phyloP scores from a whole-genome alignment of 2,329 filamentous ascomycete species.

The Pestalotiopsis sp. region DNA sequence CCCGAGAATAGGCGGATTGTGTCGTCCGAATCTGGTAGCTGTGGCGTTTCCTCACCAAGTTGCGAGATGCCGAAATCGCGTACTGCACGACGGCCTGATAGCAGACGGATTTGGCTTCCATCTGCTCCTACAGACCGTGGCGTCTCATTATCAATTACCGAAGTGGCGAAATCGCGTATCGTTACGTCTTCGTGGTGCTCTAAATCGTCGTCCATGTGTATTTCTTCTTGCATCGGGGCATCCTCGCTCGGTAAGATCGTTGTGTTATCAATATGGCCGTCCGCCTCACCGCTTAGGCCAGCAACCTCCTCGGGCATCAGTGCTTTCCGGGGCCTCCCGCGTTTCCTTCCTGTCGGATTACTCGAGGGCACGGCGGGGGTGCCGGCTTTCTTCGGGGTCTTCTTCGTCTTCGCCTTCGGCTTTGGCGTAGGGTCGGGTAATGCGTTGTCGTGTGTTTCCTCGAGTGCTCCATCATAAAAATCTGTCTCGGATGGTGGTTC shows the following conservation, averaged over 20 bases:
- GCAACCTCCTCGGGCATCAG: conserved; percentile 27
- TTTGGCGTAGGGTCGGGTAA: conserved; percentile 32
- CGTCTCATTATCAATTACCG: not conserved
- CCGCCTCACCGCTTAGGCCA: conserved; percentile 17
- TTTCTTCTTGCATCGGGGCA: not conserved
- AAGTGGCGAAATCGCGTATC: not conserved
- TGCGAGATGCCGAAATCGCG: not conserved
- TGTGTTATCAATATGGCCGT: conserved; percentile 13
- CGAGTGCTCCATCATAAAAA: conserved; percentile 25
- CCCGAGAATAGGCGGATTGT: not conserved
- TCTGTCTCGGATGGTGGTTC: conserved; percentile 30
- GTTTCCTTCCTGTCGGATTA: conserved; percentile 30
- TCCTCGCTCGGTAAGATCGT: conserved; percentile 9
- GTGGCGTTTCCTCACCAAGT: not conserved
- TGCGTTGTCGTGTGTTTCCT: conserved; percentile 21
- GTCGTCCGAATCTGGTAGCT: not conserved
- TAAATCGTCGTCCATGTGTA: conserved; percentile 5
- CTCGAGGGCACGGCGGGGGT: conserved; percentile 26
- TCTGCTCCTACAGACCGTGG: not conserved
- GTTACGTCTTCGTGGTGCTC: not conserved
- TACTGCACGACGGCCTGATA: not conserved
- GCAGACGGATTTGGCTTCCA: no score
- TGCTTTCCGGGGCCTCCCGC: conserved; percentile 33
- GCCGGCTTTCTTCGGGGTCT: conserved; percentile 28
- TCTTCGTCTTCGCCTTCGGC: conserved; percentile 34